Evolutionary conservation across 2,329 filamentous ascomycete genomes (phyloP), one percentile per base, ranked within the genome.

Genomic region (Cordyceps javanica): DNA sequence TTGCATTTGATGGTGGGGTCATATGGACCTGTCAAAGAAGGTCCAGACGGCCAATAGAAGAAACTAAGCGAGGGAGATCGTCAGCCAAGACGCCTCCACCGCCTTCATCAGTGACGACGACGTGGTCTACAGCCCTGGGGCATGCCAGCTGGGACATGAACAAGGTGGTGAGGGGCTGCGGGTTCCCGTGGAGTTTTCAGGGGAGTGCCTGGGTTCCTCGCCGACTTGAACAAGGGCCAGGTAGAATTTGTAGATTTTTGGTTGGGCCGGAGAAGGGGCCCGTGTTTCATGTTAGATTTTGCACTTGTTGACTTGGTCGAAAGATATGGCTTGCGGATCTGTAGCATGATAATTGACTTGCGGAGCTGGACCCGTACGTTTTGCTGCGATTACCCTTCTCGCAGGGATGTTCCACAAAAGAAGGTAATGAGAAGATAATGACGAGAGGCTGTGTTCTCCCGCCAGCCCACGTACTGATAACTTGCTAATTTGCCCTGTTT

Each of bases 31-130:
- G 54, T 56, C 54, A 56, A 56, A 48, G 25, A 34, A 39, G 42
- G 34, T 49, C 54, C 44, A 56, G 42, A 41, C 23, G 46, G 36
- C 36, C 25, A 49, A 56, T 49, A 41, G 44, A 56, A 56, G 28
- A 34, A 38, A 28, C 54, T 56, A 49, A 56, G 54, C 54, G 45
- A 56, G 54, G 54, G 45, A 49, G 54, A 56, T 56, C 53, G 42
- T 46, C 32, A 28, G 48, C 48, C 48, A 39, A 28, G 34, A n/a
- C 23, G 30, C 51, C 39, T 54, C 51, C 51, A 54, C 51, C 28
- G 19, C 21, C 28, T 36, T 16, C 51, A 34, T n/a, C n/a, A n/a
- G n/a, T n/a, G n/a, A 21, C 39, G 21, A 21, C 51, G 53, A 45
- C 41, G 32, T 38, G 16, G 23, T 48, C 21, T 28, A 26, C 53